A percentile compares a stretch with the other conserved stretches of the same genome.
Conservation (phyloP, 2,329 filamentous ascomycete genomes). For the Periconia macrospinosa region DNA sequence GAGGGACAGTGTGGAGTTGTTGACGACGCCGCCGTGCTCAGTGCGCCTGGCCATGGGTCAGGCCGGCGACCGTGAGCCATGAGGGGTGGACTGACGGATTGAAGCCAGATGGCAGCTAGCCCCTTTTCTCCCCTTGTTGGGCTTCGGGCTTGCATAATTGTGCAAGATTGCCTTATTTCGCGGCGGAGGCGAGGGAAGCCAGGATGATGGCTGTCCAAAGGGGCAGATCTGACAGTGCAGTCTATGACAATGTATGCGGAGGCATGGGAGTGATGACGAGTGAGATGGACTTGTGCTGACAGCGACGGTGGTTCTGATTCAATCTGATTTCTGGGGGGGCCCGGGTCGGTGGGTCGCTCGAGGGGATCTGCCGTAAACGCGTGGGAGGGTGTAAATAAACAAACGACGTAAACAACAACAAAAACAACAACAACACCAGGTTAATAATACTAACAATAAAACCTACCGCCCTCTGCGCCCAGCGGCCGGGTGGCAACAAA, state of each 20-base stretch:
- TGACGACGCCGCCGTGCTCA: too few species aligned
- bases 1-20: too few species aligned
- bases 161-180: slow-evolving; percentile 20
- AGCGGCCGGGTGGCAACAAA: too few species aligned
- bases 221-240: too few species aligned
- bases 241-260: too few species aligned
- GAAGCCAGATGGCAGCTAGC: slow-evolving; percentile 7
- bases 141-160: slow-evolving; percentile 12
- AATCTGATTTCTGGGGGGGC: too few species aligned
- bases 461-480: too few species aligned
- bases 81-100: neutral
- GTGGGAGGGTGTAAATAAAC: slow-evolving; percentile 5
- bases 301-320: too few species aligned
- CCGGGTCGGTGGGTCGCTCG: too few species aligned
- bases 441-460: neutral
- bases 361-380: neutral
- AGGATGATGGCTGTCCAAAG: slow-evolving; percentile 1
- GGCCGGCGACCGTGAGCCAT: neutral
- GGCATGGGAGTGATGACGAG: too few species aligned
- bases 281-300: neutral
- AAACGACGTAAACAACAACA: neutral
- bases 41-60: too few species aligned
- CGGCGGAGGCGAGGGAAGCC: neutral
- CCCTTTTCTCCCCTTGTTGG: slow-evolving; percentile 13
- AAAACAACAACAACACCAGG: neutral